Percentiles rank a stretch among this genome's conserved stretches.
These are phyloP conservation scores for Coprinopsis cinerea DNA, from an alignment of 768 basidiomycete genomes.

Conservation along the genomic window DNA sequence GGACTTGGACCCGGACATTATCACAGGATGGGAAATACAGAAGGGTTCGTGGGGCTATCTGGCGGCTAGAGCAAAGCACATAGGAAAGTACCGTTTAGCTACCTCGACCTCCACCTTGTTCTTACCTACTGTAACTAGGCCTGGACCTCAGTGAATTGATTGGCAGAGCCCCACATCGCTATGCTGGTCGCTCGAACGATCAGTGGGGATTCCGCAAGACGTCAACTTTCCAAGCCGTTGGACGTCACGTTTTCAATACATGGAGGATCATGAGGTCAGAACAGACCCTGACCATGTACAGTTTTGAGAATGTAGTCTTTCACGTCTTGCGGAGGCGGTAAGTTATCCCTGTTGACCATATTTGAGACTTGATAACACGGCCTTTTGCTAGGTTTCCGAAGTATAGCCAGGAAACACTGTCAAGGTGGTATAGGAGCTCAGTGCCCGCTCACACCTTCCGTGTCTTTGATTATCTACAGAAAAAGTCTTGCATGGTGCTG, in stretches of 20 bases:
- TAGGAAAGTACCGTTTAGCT: slow-evolving; percentile 29
- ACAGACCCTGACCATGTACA: slow-evolving; percentile 68
- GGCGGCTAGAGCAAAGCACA: slow-evolving; percentile 51
- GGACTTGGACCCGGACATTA: slow-evolving; percentile 83
- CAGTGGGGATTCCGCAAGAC: slow-evolving; percentile 71
- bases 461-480: slow-evolving; percentile 57
- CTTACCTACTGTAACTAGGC: slow-evolving; percentile 36
- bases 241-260: slow-evolving; percentile 87
- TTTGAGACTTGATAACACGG: background rate
- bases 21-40: slow-evolving; percentile 92
- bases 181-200: slow-evolving; percentile 33
- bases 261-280: slow-evolving; percentile 93
- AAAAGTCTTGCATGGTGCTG: slow-evolving; percentile 62
- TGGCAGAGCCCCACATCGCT: slow-evolving; percentile 61
- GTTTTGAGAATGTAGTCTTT: slow-evolving; percentile 86
- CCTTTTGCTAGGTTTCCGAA: slow-evolving; percentile 67
- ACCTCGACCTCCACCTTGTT: background rate
- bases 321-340: slow-evolving; percentile 75
- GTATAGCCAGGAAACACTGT: slow-evolving; percentile 57
- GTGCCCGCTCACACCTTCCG: slow-evolving; percentile 48
- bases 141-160: slow-evolving; percentile 68
- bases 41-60: slow-evolving; percentile 88
- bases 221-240: slow-evolving; percentile 78
- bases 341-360: slow-evolving; percentile 10
- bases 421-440: slow-evolving; percentile 60